phyloP scores from a whole-genome alignment of 345 rosid species.

The Brassica incana region DNA sequence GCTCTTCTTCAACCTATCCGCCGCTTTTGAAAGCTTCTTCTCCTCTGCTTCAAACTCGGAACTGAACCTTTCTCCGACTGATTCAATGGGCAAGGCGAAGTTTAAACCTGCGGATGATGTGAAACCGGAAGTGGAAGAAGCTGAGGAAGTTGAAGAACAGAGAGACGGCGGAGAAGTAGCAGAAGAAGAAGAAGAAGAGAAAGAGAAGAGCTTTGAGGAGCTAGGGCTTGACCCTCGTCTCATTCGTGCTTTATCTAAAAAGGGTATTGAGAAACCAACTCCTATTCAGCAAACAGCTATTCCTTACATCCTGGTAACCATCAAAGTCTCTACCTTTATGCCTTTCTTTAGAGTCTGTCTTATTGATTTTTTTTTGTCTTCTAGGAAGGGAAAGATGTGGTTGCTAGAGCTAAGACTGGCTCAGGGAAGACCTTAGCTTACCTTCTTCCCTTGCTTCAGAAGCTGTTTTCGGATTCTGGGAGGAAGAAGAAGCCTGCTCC shows the following conservation, averaged over 20 bases:
- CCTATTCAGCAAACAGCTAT: constrained; percentile 72
- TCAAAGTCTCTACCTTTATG: background rate
- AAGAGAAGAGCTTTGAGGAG: constrained; percentile 70
- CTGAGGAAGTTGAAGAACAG: constrained; percentile 25
- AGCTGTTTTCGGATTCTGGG: constrained; percentile 53
- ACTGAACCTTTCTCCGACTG: constrained; percentile 3
- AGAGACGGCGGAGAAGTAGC: constrained; percentile 19
- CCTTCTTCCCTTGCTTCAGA: constrained; percentile 82
- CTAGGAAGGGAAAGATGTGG: constrained; percentile 90
- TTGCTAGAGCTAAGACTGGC: constrained; percentile 86
- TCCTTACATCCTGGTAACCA: constrained; percentile 64
- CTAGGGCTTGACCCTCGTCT: constrained; percentile 79
- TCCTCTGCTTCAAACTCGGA: background rate
- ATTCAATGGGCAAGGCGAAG: constrained; percentile 22
- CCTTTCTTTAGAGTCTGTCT: background rate
- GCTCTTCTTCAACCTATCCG: background rate
- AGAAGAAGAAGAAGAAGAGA: constrained; percentile 36
- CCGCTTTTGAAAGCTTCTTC: constrained; percentile 1
- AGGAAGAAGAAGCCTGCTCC: constrained; percentile 62
- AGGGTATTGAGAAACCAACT: constrained; percentile 67
- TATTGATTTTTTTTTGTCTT: background rate
- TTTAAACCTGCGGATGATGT: constrained; percentile 24
- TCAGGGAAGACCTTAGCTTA: constrained; percentile 92
- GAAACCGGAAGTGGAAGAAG: constrained; percentile 4
- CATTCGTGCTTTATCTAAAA: constrained; percentile 71